Evolutionary conservation across 306 rosid species (phyloP), one percentile per base, ranked within the genome.

Genomic region (Cucumis cinereus): DNA sequence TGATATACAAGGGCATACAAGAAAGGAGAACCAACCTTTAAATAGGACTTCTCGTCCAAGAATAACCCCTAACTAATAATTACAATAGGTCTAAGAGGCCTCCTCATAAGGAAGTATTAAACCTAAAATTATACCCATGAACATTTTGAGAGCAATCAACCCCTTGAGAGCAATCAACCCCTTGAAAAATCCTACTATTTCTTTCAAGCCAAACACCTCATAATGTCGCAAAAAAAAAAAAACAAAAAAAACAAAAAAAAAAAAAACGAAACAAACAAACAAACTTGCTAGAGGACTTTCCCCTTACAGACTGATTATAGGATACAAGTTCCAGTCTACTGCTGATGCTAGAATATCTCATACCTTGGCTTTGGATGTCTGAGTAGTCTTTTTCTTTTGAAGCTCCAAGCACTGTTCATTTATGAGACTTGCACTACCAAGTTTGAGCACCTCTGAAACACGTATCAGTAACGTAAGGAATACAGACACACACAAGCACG

Each of bases 391-490:
- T 84, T 88, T 87, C 86, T 80, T 88, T 77, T 91, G 97, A 72
- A 93, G 94, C 76, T 91, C 97, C 89, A 91, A 84, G 83, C 98
- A 93, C 41, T 87, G 85, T 79, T 93, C 98, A 74, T 91, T 93
- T 41, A 91, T 85, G 61, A 83, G 89, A 77, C 84, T 28, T 47
- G 97, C 59, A 77, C 77, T 88, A 77, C 96, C 90, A 82, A 91
- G 96, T 75, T 78, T 60, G 50, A 78, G 82, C 28, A 91, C 96
- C 47, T 90, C 98, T 93, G 87, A 23, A 84, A 82, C 54, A 62
- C 72, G 81, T 38, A 67, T 64, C 80, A 75, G 66, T 53, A 75
- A 43, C 38, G 73, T 81, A 62, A 86, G 57, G 19, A 57, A 63
- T 11, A 76, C 16, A 49, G 28, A 82, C 12, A 16, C 78, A 35